Conservation (phyloP, 352 stramenopile species). For the Globisporangium parvum region DNA sequence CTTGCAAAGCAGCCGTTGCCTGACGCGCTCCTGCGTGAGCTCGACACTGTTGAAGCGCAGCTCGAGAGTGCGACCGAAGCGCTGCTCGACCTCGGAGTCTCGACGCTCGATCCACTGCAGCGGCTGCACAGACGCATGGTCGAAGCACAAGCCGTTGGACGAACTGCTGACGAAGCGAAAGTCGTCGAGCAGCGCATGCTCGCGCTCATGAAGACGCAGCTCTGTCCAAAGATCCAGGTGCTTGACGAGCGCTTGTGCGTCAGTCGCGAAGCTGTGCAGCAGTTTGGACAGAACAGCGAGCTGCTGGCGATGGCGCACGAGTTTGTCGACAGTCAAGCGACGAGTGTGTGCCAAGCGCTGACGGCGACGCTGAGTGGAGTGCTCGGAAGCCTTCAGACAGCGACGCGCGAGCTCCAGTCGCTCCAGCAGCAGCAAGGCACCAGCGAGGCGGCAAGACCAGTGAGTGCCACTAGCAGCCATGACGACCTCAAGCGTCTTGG, state of each 20-base stretch:
- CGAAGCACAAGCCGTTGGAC: slow-evolving; percentile 31
- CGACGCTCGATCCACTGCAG: slow-evolving; percentile 44
- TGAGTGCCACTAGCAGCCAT: neutral
- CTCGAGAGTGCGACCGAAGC: slow-evolving; percentile 19
- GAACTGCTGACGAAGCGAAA: slow-evolving; percentile 73
- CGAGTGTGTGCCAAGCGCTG: slow-evolving; percentile 5
- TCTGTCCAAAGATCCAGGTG: slow-evolving; percentile 4
- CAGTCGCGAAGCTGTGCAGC: neutral
- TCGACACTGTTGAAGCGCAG: slow-evolving; percentile 13
- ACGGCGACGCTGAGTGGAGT: neutral
- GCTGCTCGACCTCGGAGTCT: slow-evolving; percentile 20
- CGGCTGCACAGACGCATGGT: slow-evolving; percentile 36
- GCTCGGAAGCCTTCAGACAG: neutral
- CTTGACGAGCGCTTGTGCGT: slow-evolving; percentile 6
- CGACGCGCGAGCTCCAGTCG: neutral
- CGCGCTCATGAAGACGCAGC: slow-evolving; percentile 18
- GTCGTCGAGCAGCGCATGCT: slow-evolving; percentile 53
- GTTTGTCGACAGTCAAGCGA: slow-evolving; percentile 22
- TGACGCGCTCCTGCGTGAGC: slow-evolving; percentile 11
- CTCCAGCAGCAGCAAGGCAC: neutral
- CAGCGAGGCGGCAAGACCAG: neutral
- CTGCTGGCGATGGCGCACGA: slow-evolving; percentile 10
- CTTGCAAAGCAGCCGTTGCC: slow-evolving; percentile 20
- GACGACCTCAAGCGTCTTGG: slow-evolving; percentile 3
- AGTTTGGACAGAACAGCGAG: neutral